Evolutionary conservation across 371 early-diverging fungal species (phyloP), one percentile per base, ranked within the genome.

Genomic region (Lichtheimia ramosa): DNA sequence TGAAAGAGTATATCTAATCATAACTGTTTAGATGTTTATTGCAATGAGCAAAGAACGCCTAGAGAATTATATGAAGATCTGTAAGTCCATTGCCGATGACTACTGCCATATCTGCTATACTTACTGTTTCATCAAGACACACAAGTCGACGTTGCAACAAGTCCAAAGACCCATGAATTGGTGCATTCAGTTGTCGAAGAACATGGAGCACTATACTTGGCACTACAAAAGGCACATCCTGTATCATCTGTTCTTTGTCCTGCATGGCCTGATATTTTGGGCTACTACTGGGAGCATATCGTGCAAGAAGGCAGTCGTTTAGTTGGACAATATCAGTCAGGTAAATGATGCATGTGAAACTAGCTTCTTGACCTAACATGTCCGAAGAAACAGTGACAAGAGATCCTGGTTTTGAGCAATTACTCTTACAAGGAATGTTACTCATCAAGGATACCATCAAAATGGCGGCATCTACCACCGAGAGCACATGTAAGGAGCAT

Each of bases 161-260:
- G 12, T 46, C n/a, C n/a, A n/a, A 21, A 43, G 12, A 42, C 28
- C 18, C 54, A 48, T 14, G 56, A 65, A 23, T 46, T 54, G 27
- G 42, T 89, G n/a, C 76, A 81, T 16, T 72, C 74, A 0, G 70
- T 85, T 16, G 79, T 91, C 48, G 74, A 86, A 27, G 83, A 89
- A n/a, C 81, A 91, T 51, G 96, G 96, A n/a, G 87, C 92, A 60
- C 61, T 95, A 16, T 94, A 91, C 68, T 63, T 92, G 43, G 89
- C 88, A 53, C 63, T 92, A 24, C 89, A 88, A 70, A 84, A 84
- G 46, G 63, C 79, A 8, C 87, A 92, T 27, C 85, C 93, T 0
- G 81, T 91, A 3, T 83, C 86, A 15, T 93, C 90, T 56, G 83
- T 88, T 39, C 65, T 89, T 1, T 78, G 84, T 20, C 87, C 87